A percentile compares a stretch with the other conserved stretches of the same genome.
These are phyloP conservation scores for Ophiostoma fasciatum DNA, from an alignment of 2,329 filamentous ascomycete species.

Conservation along the genomic window DNA sequence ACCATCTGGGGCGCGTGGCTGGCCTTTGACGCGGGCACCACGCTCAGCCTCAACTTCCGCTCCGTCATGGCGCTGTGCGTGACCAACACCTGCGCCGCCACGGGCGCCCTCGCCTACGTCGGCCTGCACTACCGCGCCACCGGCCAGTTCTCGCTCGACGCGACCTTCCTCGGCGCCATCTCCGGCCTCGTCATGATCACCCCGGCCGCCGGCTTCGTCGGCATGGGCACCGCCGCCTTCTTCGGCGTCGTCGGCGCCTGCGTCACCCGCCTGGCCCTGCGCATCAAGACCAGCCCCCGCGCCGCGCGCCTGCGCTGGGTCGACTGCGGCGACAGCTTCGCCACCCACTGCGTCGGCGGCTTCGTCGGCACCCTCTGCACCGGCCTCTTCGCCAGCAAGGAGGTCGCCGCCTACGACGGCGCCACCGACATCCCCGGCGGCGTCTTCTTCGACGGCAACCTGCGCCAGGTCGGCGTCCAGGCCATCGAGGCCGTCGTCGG, in stretches of 20 bases:
- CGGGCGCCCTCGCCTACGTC: constrained; percentile 83
- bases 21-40: constrained; percentile 91
- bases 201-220: constrained; percentile 53
- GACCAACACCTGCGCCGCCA: constrained; percentile 77
- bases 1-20: constrained; percentile 98
- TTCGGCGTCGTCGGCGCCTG: constrained; percentile 5
- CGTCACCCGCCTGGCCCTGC: constrained; percentile 5
- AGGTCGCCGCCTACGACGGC: constrained; percentile 15
- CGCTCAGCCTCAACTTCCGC: constrained; percentile 84
- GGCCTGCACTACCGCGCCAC: constrained; percentile 86
- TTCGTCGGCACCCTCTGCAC: constrained; percentile 6
- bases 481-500: constrained; percentile 3
- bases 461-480: constrained; percentile 20
- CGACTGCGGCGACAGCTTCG: constrained; percentile 9
- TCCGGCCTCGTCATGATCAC: constrained; percentile 56
- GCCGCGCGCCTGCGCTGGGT: constrained; percentile 6
- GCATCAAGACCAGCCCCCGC: constrained; percentile 5
- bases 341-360: constrained; percentile 8
- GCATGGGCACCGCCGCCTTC: constrained; percentile 16
- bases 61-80: constrained; percentile 97
- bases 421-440: constrained; percentile 33
- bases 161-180: constrained; percentile 55
- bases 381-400: constrained; percentile 4
- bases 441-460: constrained; percentile 37
- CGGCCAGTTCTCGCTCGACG: constrained; percentile 75